A percentile compares a stretch with the other conserved stretches of the same genome.
Evolutionary conservation across 2,329 filamentous ascomycete genomes (phyloP).

Genomic region (Colletotrichum costaricense): DNA sequence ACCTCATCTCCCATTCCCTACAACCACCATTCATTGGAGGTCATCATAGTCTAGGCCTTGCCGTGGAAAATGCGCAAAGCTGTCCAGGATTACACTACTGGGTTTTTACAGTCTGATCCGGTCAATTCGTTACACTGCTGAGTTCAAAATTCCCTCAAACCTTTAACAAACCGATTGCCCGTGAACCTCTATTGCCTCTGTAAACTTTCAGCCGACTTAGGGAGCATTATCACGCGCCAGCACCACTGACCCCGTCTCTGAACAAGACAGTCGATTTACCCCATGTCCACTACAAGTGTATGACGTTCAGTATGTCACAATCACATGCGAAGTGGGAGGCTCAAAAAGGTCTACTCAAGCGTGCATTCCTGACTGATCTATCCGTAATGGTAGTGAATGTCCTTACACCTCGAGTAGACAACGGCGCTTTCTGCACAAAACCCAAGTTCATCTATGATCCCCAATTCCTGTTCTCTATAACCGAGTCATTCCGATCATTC

Average conservation of each 20-base stretch:
- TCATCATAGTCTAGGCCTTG: background rate
- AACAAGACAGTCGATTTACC: background rate
- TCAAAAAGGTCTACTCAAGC: conserved; percentile 14
- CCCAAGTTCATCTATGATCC: conserved; percentile 15
- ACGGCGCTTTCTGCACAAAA: conserved; percentile 18
- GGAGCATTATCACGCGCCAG: background rate
- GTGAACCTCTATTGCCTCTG: no score
- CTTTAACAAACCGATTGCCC: background rate
- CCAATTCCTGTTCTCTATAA: background rate
- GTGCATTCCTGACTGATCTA: conserved; percentile 22
- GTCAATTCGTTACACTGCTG: background rate
- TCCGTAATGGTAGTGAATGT: conserved; percentile 2
- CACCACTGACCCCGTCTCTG: background rate
- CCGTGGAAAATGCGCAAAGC: background rate
- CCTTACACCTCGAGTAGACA: conserved; percentile 13
- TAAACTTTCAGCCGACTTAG: background rate
- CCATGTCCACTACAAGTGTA: background rate
- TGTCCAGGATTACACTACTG: background rate
- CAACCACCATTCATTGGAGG: background rate
- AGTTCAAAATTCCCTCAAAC: background rate
- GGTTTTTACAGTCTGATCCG: background rate
- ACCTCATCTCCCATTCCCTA: background rate
- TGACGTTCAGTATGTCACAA: no score
- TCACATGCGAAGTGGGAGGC: background rate
- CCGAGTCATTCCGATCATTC: conserved; percentile 7